Evolutionary conservation across 2,329 filamentous ascomycete species (phyloP).

Genomic region (Botryosphaeria dothidea): DNA sequence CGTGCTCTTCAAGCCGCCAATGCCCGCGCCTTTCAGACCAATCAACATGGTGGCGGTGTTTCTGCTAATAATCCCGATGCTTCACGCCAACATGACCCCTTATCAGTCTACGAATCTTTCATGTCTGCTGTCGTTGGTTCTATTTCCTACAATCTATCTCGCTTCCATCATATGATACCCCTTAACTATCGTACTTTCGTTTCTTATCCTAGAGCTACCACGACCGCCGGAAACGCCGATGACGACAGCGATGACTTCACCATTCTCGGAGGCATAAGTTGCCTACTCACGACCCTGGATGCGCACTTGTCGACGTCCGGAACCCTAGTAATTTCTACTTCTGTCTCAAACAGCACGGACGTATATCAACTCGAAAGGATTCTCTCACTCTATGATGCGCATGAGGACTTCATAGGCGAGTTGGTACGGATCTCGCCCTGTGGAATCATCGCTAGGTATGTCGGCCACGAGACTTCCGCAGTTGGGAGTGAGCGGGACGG

Average conservation of each 20-base stretch:
- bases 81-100: conserved; percentile 32
- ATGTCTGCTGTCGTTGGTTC: conserved; percentile 38
- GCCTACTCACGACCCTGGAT: conserved; percentile 14
- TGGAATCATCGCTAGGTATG: conserved; percentile 15
- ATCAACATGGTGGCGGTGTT: conserved; percentile 20
- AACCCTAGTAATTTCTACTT: conserved; percentile 21
- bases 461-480: conserved; percentile 2
- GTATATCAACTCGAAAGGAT: conserved; percentile 15
- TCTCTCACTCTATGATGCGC: neutral
- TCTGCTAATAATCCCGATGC: conserved; percentile 20
- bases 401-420: conserved; percentile 14
- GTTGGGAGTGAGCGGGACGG: neutral
- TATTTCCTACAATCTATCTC: conserved; percentile 36
- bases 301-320: conserved; percentile 21
- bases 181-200: conserved; percentile 41
- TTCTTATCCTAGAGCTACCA: conserved; percentile 25
- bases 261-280: neutral
- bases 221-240: conserved; percentile 19
- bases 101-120: conserved; percentile 39
- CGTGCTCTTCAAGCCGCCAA: conserved; percentile 24
- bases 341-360: conserved; percentile 1
- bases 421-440: conserved; percentile 15
- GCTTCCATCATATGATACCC: conserved; percentile 33
- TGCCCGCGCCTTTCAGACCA: conserved; percentile 25
- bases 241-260: conserved; percentile 6